These are phyloP conservation scores for Wallacemonas rigidus DNA, from an alignment of 208 protist species.

Conservation along the genomic window DNA sequence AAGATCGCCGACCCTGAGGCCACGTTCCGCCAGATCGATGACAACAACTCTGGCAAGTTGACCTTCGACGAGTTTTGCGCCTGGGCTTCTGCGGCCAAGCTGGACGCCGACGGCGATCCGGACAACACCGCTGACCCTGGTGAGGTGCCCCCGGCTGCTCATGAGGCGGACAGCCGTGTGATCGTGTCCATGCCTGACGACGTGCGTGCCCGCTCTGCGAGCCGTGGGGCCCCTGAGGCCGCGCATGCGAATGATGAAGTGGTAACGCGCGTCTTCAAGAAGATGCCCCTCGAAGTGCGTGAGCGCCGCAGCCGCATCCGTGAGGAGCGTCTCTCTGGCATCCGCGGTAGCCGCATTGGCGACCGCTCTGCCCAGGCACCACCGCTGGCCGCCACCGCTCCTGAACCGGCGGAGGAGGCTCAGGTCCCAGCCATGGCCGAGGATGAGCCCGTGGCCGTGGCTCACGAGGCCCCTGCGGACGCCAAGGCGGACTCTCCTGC, in stretches of 20 bases:
- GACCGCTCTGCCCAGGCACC: conserved; percentile 1
- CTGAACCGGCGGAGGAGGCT: not conserved
- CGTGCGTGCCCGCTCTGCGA: not conserved
- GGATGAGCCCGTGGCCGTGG: not conserved
- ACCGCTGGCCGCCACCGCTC: not conserved
- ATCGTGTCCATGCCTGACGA: conserved; percentile 13
- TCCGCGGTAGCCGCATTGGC: not conserved
- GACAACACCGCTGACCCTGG: conserved; percentile 9
- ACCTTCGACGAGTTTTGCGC: conserved; percentile 51
- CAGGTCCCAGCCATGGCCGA: not conserved
- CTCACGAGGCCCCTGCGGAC: not conserved
- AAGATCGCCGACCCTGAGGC: conserved; percentile 30
- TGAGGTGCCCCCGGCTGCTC: conserved; percentile 24
- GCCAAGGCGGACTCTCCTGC: not conserved
- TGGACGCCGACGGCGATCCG: conserved; percentile 38
- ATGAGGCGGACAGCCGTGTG: not conserved
- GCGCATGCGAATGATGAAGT: not conserved
- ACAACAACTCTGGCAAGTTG: conserved; percentile 42
- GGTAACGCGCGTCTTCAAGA: conserved; percentile 17
- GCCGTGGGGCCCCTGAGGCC: not conserved
- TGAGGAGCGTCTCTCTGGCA: conserved; percentile 14
- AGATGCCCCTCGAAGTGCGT: conserved; percentile 30
- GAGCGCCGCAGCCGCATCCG: conserved; percentile 18
- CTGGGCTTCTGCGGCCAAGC: conserved; percentile 36
- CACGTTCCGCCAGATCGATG: conserved; percentile 51